A percentile compares a stretch with the other conserved stretches of the same genome.
phyloP scores from a whole-genome alignment of 2,329 filamentous ascomycete genomes.

The Claviceps africana region DNA sequence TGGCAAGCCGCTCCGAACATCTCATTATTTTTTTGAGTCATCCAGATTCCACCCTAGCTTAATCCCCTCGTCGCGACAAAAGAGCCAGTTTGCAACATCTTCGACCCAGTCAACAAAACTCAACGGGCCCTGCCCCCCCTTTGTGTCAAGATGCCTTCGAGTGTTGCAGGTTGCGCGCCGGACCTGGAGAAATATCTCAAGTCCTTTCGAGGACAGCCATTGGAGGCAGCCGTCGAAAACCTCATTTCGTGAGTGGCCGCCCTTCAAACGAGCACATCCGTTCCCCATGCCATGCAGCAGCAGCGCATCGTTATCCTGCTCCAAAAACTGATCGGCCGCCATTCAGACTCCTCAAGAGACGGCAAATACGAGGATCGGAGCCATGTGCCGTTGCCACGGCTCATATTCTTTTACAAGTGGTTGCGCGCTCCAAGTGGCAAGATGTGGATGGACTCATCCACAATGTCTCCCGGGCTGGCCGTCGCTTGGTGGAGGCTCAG shows the following conservation, averaged over 20 bases:
- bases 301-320: background rate
- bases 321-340: background rate
- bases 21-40: conserved; percentile 2
- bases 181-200: conserved; percentile 67
- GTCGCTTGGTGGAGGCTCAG: conserved; percentile 65
- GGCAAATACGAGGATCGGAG: conserved; percentile 78
- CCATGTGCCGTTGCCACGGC: conserved; percentile 85
- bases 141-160: conserved; percentile 20
- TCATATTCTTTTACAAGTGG: conserved; percentile 73
- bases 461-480: conserved; percentile 66
- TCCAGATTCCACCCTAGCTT: background rate
- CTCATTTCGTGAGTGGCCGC: conserved; percentile 56
- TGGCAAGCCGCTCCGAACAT: background rate
- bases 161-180: conserved; percentile 39
- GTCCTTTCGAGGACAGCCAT: conserved; percentile 57
- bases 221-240: conserved; percentile 72
- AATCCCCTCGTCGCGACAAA: conserved; percentile 3
- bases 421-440: conserved; percentile 65
- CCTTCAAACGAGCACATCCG: background rate
- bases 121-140: background rate
- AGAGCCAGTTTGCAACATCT: conserved; percentile 1
- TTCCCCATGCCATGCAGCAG: background rate
- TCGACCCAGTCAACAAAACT: background rate
- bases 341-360: conserved; percentile 57
- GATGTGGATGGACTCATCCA: conserved; percentile 68